Evolutionary conservation across 768 basidiomycete species (phyloP).

Genomic region (Kwoniella sp.): DNA sequence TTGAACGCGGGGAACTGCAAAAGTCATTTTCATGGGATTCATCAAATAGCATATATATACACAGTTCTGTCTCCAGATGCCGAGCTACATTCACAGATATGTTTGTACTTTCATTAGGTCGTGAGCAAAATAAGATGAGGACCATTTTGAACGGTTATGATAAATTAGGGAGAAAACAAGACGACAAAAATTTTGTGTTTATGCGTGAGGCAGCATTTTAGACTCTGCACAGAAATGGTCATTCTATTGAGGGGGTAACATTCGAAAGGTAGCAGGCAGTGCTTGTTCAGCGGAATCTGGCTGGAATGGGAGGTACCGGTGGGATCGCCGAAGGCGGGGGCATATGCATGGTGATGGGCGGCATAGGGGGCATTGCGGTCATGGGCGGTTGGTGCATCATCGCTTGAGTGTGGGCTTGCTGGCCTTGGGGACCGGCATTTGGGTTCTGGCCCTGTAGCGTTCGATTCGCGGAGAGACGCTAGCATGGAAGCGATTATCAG

Average conservation of each 20-base stretch:
- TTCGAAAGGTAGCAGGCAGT: no score
- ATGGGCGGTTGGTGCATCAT: slow-evolving; percentile 10
- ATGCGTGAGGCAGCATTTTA: no score
- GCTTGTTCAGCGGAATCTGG: slow-evolving; percentile 37
- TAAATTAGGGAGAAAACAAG: no score
- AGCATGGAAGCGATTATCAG: neutral
- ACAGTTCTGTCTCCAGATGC: slow-evolving; percentile 4
- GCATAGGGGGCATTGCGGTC: slow-evolving; percentile 13
- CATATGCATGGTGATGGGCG: slow-evolving; percentile 23
- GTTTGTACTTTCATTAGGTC: neutral
- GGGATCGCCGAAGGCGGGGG: slow-evolving; percentile 16
- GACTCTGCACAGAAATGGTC: no score
- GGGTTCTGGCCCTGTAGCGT: slow-evolving; percentile 7
- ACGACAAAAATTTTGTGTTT: no score
- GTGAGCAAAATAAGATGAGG: neutral
- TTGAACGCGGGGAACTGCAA: no score
- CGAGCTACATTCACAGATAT: slow-evolving; percentile 8
- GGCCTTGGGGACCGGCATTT: slow-evolving; percentile 8
- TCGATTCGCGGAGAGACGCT: slow-evolving; percentile 28
- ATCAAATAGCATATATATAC: no score
- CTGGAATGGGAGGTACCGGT: slow-evolving; percentile 34
- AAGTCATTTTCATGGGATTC: no score
- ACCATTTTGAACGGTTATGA: neutral
- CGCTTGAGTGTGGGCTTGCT: neutral
- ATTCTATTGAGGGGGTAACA: neutral